Base-by-base conservation (phyloP, 2,329 filamentous ascomycete genomes). In the Rosellinia necatrix region DNA sequence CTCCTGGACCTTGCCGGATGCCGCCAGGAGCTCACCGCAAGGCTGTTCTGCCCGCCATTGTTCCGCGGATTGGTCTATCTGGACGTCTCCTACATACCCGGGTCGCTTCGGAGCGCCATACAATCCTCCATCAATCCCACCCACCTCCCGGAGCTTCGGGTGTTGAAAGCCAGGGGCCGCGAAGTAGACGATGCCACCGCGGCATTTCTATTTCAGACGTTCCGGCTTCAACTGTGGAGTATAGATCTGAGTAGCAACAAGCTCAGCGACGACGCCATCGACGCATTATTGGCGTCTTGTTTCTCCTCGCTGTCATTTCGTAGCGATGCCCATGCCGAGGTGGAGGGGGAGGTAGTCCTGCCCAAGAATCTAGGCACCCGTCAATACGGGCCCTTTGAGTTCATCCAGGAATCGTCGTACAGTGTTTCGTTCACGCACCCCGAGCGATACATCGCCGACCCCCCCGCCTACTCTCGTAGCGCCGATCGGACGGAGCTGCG, bases 211-310 rank as follows among this genome's bases (percentile, higher is more conserved):
- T 63, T 81, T 64, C 60, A 65, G 55, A 59, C 66, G 4, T 75
- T 75, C 43, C 53, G 60, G 4, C 56, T 56, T 9, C 76, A 73
- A 24, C 67, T 86, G 9, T 86, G 83, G 83, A 84, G 83, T 61
- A 65, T 86, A 4, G 82, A 87, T 58, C 46, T 86, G 0, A 72
- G 75, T 32, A 49, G 75, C 5, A 87, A 87, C 60, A 74, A 72
- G 9, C 64, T 87, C 8, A 78, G 76, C 0, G 82, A 86, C 62
- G 62, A 32, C 2, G 62, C 71, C 3, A 63, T 84, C 9, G 64
- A 72, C 6, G 32, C 44, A 2, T 58, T 79, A 12, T 57, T 68
- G 5, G 38, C 66, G 5, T 59, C 62, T 15, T 76, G 72, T 57
- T 71, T 79, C 10, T 67, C 68, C 3, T 46, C 53, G 10, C 59